Base-by-base conservation (phyloP, 306 rosid genomes). In the Pueraria montana region DNA sequence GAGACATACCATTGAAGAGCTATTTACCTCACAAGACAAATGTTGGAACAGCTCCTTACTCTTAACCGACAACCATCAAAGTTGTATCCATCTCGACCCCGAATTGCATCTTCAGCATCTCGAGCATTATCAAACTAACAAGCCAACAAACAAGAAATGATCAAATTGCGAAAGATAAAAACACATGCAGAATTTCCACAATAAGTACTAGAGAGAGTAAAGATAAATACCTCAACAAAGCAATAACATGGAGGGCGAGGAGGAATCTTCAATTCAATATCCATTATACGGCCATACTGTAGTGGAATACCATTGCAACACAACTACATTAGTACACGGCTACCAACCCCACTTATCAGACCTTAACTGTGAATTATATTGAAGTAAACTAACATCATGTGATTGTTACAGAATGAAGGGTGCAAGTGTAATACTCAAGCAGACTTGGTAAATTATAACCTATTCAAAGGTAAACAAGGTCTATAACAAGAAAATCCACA, bases 231-330 rank as follows among this genome's bases (percentile, higher is more conserved):
- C 99, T 96, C 99, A 78, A 96, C 99, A 86, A 96, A 96, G 70
- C 94, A 94, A 80, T 91, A 96, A 84, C 98, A 91, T 2, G 99
- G 99, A 76, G 99, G 99, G 59, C 97, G 97, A 2, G 98, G 98
- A 4, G 99, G 99, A 81, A 96, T 74, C 93, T 96, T 96, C 89
- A 96, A 81, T 82, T 96, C 99, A 73, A 96, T 86, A 81, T 96
- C 99, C 88, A 96, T 77, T 38, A 96, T 89, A 21, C 97, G 99
- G 58, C 99, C 99, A 92, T 96, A 96, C 99, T 96, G 95, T 80
- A 87, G 69, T 50, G 45, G 40, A 86, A 80, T 34, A 86, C 6
- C 62, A 82, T 59, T 10, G 52, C 16, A 79, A 75, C 58, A 78
- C 40, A 82, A 71, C 30, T 43, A 24, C 55, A 46, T 78, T n/a